Percentiles rank a stretch among this genome's conserved stretches.
These are phyloP conservation scores for Penicillium sp. DNA, from an alignment of 2,329 filamentous ascomycete genomes.

Conservation along the genomic window DNA sequence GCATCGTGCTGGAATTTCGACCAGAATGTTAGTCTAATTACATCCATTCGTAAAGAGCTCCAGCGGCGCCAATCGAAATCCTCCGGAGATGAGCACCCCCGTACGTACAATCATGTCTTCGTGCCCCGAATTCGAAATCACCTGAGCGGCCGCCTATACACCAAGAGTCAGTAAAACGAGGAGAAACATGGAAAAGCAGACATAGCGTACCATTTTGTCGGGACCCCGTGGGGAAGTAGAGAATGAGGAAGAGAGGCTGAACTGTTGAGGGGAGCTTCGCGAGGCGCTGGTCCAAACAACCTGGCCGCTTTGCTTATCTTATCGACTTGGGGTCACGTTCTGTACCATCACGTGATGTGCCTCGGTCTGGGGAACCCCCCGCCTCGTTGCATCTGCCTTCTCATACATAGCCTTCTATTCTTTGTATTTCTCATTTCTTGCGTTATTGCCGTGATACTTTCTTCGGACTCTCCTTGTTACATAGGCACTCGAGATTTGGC, in stretches of 20 bases:
- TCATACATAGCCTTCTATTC: background rate
- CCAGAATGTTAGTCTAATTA: slow-evolving; percentile 7
- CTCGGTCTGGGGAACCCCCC: slow-evolving; percentile 24
- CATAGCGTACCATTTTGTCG: slow-evolving; percentile 28
- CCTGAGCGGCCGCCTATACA: slow-evolving; percentile 63
- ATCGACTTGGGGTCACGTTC: slow-evolving; percentile 27
- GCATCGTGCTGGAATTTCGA: slow-evolving; percentile 75
- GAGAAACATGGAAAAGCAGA: background rate
- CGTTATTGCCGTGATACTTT: background rate
- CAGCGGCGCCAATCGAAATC: slow-evolving; percentile 11
- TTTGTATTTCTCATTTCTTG: background rate
- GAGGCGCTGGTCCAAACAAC: slow-evolving; percentile 25
- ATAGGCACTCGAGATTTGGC: background rate
- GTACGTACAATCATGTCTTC: slow-evolving; percentile 98
- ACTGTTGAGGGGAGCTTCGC: slow-evolving; percentile 18
- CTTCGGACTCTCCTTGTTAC: background rate
- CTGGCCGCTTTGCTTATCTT: slow-evolving; percentile 31
- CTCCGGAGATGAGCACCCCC: slow-evolving; percentile 5
- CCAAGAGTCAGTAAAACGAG: slow-evolving; percentile 15
- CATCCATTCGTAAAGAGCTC: background rate
- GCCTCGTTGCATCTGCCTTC: background rate
- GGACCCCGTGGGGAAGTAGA: slow-evolving; percentile 12
- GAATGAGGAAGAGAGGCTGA: slow-evolving; percentile 13
- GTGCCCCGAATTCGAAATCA: slow-evolving; percentile 83
- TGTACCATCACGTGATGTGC: slow-evolving; percentile 17